Percentiles rank a stretch among this genome's conserved stretches.
phyloP scores from a whole-genome alignment of 148 eudicot species.

The Vaccinium corymbosum region DNA sequence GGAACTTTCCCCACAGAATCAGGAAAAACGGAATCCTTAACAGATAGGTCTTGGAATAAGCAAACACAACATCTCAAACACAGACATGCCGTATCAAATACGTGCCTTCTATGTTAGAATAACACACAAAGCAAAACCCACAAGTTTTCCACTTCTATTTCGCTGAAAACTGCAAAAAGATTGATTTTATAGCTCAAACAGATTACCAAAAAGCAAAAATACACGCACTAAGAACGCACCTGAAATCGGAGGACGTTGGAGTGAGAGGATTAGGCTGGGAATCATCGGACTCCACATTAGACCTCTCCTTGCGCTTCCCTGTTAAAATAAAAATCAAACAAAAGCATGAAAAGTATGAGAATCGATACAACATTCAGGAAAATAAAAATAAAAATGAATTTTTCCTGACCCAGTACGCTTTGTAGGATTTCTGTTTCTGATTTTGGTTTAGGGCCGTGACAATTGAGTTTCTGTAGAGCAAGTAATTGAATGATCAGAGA shows the following conservation, averaged over 20 bases:
- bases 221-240: constrained; percentile 27
- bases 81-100: neutral
- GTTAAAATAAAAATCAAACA: constrained; percentile 1
- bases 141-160: neutral
- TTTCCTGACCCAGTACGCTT: constrained; percentile 40
- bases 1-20: neutral
- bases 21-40: neutral
- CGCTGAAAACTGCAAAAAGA: neutral
- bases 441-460: constrained; percentile 31
- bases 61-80: neutral
- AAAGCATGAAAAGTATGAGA: neutral
- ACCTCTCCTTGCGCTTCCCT: constrained; percentile 77
- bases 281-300: constrained; percentile 32
- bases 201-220: neutral
- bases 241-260: constrained; percentile 64
- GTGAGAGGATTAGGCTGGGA: constrained; percentile 37
- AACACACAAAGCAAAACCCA: neutral
- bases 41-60: neutral
- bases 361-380: neutral
- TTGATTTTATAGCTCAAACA: neutral
- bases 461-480: constrained; percentile 52
- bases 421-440: constrained; percentile 16
- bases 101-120: neutral
- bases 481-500: constrained; percentile 3
- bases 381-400: neutral